Conservation (phyloP, 345 rosid species). For the Eutrema yunnanense region DNA sequence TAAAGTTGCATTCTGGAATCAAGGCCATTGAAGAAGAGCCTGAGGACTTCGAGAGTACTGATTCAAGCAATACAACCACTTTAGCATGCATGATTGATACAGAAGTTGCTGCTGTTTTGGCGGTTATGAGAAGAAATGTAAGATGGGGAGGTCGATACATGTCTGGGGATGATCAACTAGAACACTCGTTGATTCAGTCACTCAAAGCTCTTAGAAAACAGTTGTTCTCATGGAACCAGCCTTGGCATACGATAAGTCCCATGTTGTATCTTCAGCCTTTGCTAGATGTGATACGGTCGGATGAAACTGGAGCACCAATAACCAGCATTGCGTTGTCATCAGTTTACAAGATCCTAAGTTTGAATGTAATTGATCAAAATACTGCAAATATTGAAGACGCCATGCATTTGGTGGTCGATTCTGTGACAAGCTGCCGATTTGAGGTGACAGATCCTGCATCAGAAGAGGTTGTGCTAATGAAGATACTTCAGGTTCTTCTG, state of each 20-base stretch:
- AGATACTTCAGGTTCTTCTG: constrained; percentile 94
- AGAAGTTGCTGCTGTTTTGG: constrained; percentile 89
- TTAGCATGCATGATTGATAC: constrained; percentile 81
- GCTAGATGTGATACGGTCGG: constrained; percentile 82
- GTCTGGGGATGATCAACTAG: constrained; percentile 93
- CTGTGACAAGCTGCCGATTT: constrained; percentile 95
- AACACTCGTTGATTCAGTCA: constrained; percentile 85
- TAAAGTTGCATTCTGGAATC: constrained; percentile 85
- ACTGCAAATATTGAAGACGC: constrained; percentile 84
- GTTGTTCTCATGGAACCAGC: constrained; percentile 80
- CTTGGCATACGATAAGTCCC: constrained; percentile 83
- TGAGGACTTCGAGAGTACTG: constrained; percentile 59
- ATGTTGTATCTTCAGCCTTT: constrained; percentile 83
- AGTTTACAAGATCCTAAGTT: constrained; percentile 74
- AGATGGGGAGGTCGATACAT: constrained; percentile 95
- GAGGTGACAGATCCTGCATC: constrained; percentile 98
- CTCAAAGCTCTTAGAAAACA: constrained; percentile 81
- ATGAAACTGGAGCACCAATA: constrained; percentile 93
- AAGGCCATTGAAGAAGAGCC: constrained; percentile 94
- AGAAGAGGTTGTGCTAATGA: constrained; percentile 97
- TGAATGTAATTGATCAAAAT: constrained; percentile 71
- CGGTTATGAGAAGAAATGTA: constrained; percentile 97
- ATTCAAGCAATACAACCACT: constrained; percentile 49
- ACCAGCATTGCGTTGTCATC: constrained; percentile 92
- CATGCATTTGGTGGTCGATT: constrained; percentile 89